Percentiles rank a stretch among this genome's conserved stretches.
Evolutionary conservation across 148 eudicot species (phyloP).

Genomic region (Cornus suecica): DNA sequence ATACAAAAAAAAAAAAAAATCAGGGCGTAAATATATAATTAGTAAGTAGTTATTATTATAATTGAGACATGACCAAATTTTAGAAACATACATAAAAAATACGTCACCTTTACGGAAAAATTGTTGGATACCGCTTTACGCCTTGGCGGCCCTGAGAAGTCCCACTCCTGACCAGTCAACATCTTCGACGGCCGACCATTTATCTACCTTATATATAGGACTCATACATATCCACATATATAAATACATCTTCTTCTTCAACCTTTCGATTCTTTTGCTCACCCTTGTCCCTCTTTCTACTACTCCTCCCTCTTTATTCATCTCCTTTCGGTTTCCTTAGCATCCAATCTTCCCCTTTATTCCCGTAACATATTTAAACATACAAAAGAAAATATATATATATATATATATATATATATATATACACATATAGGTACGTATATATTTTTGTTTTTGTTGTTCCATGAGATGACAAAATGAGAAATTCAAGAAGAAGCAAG

Average conservation of each 20-base stretch:
- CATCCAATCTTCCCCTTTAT: slow-evolving; percentile 15
- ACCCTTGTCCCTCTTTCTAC: neutral
- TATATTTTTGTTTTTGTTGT: neutral
- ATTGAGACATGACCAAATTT: neutral
- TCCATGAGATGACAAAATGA: neutral
- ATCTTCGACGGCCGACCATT: neutral
- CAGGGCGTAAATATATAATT: too few relatives aligned
- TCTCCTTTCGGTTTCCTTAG: slow-evolving; percentile 17
- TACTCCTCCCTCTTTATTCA: neutral
- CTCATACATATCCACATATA: neutral
- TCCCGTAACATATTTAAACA: too few relatives aligned
- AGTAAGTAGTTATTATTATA: too few relatives aligned
- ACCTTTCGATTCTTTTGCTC: slow-evolving; percentile 10
- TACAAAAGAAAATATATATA: too few relatives aligned
- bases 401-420: too few relatives aligned
- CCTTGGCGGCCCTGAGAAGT: neutral
- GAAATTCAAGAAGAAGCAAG: slow-evolving; percentile 3
- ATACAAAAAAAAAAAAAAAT: too few relatives aligned
- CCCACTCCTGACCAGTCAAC: neutral
- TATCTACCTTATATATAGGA: neutral
- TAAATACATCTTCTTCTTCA: slow-evolving; percentile 4
- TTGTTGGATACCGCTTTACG: too few relatives aligned
- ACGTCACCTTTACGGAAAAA: neutral
- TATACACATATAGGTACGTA: too few relatives aligned
- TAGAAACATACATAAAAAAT: neutral